Evolutionary conservation across 176 grass and related monocot genomes (phyloP), one percentile per base, ranked within the genome.

Genomic region (Ananas comosus): DNA sequence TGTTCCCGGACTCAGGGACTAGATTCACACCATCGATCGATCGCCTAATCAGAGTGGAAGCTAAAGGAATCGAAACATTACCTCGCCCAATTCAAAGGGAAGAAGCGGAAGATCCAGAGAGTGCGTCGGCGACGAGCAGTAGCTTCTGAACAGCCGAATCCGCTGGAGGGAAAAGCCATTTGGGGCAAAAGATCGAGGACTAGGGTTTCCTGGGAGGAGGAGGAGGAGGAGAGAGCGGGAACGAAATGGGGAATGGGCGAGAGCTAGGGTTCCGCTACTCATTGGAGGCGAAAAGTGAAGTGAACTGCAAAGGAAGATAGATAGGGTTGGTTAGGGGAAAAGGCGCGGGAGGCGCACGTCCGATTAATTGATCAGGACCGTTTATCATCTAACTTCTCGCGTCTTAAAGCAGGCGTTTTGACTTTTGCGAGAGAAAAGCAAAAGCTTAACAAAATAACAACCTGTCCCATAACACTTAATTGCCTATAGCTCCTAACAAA

Each of bases 21-120:
- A 16, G 53, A 4, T 5, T 57, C 53, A 57, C 13, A 57, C 14
- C 53, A 57, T 13, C 3, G 11, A 57, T 16, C 10, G 11, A 16
- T 57, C 17, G 11, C 53, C 53, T 16, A 56, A 56, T 14, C 4
- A 12, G 53, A 65, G 42, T 4, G 13, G 5, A 65, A 65, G 5
- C 2, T 65, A 65, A 65, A 28, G 25, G 64, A 23, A 50, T 13
- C 33, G 13, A 33, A 63, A 28, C 50, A 50, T 69, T 64, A 96
- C 89, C 93, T 92, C 89, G 4, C 71, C 67, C 14, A 81, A 76
- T 51, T 82, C 81, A 79, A 96, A 96, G 5, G 89, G 89, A 3
- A 92, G 86, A 74, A 96, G 88, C 0, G 89, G 93, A 53, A 96
- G 84, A 67, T 92, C 88, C 64, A 96, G 52, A 53, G 85, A 84